Evolutionary conservation across 768 basidiomycete species (phyloP), one percentile per base, ranked within the genome.

Genomic region (Agrocybe chaxingu): DNA sequence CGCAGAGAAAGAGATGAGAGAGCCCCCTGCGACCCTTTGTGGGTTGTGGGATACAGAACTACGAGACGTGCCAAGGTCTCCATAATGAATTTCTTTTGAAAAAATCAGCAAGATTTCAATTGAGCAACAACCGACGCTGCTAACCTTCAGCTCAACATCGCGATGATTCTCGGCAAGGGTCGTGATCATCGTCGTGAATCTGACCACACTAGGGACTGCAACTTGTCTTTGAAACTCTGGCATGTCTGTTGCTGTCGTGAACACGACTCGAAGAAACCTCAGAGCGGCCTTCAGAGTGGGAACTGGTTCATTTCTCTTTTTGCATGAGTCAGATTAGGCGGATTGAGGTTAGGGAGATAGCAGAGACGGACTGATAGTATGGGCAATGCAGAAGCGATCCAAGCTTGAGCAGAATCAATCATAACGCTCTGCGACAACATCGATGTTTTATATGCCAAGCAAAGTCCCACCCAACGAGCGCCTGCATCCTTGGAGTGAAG

Each of bases 181-280:
- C 30, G 87, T 65, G 32, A 92, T 67, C 3, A 80, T 78, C 37
- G 71, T 57, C 24, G 82, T 82, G 63, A 87, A 82, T 68, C 90
- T 92, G 12, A 84, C 75, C 19, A 91, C 74, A 58, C 82, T 82
- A 2, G 92, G 90, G 4, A 75, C 72, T 33, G 79, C 79, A 3
- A 91, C 71, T 65, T 92, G 90, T 61, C 92, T 75, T 62, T 92
- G 88, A 65, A 91, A 92, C 65, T 92, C 91, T 30, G 83, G 72
- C n/a, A 80, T 70, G 62, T 82, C 79, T 18, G 69, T 68, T 2
- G 84, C 81, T 46, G 69, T 70, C 24, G 75, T 77, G 60, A 91
- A 87, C 3, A 93, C 75, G 16, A 75, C 67, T 37, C 77, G 66
- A 42, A 89, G 59, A 12, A 92, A 80, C 40, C 83, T 75, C n/a